Conservation (phyloP, 2,329 filamentous ascomycete genomes). For the Chlorencoelia australis region DNA sequence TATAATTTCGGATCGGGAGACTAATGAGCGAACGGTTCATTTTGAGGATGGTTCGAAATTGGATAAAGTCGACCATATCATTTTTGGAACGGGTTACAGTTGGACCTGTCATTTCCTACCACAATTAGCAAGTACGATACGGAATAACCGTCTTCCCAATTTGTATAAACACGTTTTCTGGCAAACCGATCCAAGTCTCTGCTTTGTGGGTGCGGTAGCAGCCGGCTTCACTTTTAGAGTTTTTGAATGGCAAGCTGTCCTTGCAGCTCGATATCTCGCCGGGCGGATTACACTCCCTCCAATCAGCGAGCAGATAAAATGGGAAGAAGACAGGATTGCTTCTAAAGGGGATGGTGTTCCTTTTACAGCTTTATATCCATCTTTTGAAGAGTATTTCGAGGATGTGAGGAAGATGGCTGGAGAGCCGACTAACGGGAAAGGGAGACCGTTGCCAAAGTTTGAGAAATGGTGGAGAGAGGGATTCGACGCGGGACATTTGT, state of each 20-base stretch:
- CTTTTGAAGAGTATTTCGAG: conserved; percentile 59
- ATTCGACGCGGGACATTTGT: conserved; percentile 45
- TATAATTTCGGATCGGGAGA: conserved; percentile 27
- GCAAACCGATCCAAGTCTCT: conserved; percentile 41
- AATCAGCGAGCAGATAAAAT: conserved; percentile 37
- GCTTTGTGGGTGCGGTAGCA: conserved; percentile 48
- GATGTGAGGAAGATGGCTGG: conserved; percentile 40
- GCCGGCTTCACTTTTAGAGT: conserved; percentile 56
- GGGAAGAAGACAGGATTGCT: conserved; percentile 47
- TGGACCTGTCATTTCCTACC: conserved; percentile 55
- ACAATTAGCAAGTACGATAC: conserved; percentile 31
- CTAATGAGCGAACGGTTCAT: conserved; percentile 35
- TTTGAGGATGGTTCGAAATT: conserved; percentile 46
- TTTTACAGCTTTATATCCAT: conserved; percentile 48
- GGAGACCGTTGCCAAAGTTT: conserved; percentile 37
- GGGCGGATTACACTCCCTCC: conserved; percentile 42
- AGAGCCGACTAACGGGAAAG: conserved; percentile 32
- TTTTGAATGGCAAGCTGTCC: conserved; percentile 59
- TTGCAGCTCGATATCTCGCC: conserved; percentile 47
- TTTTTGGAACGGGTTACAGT: conserved; percentile 57
- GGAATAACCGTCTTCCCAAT: conserved; percentile 44
- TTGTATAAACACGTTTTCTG: conserved; percentile 51
- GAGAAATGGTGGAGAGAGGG: conserved; percentile 36
- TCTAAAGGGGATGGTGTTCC: conserved; percentile 44
- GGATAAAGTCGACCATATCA: conserved; percentile 46